Evolutionary conservation across 441 rosid species (phyloP), one percentile per base, ranked within the genome.

Genomic region (Arabidopsis lyrata): DNA sequence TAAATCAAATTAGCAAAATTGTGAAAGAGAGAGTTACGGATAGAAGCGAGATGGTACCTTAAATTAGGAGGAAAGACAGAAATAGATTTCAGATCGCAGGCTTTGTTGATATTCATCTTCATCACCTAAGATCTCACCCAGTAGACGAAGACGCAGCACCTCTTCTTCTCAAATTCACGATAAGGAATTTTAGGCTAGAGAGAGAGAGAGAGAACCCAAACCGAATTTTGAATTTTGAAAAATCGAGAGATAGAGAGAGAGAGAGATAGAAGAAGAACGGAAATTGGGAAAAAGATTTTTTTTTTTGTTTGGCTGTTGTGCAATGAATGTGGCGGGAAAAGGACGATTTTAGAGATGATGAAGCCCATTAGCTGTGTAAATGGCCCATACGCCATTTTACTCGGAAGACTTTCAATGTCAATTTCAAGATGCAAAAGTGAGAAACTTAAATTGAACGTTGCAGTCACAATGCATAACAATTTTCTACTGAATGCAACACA

Each of bases 21-120:
- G 34, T 2, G 52, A 13, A 20, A 41, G 27, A 77, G 62, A 20
- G 73, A 61, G 32, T 34, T 13, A 34, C 8, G 45, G 38, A 13
- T 58, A 48, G 52, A 41, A 65, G 79, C 18, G 72, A 66, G 57
- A 69, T 48, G 55, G 55, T 32, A 92, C 99, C 97, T 87, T 49
- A 86, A 36, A 63, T 86, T 90, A 77, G 96, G 95, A 81, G 97
- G 97, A 76, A 95, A 82, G 44, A 91, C 94, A 14, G 97, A 90
- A 47, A 93, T 88, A 70, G 98, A 91, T 77, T 79, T 87, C 78
- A 91, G 92, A 75, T 90, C 98, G 83, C 86, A 87, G 18, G 88
- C 96, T 86, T 82, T 87, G 86, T 93, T 93, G 83, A 90, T 86
- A 82, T 92, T 95, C 93, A 91, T 77, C 86, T 92, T 92, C 97